Percentiles rank a stretch among this genome's conserved stretches.
These are phyloP conservation scores for Salvia sclarea DNA, from an alignment of 305 asterid genomes.

Conservation along the genomic window DNA sequence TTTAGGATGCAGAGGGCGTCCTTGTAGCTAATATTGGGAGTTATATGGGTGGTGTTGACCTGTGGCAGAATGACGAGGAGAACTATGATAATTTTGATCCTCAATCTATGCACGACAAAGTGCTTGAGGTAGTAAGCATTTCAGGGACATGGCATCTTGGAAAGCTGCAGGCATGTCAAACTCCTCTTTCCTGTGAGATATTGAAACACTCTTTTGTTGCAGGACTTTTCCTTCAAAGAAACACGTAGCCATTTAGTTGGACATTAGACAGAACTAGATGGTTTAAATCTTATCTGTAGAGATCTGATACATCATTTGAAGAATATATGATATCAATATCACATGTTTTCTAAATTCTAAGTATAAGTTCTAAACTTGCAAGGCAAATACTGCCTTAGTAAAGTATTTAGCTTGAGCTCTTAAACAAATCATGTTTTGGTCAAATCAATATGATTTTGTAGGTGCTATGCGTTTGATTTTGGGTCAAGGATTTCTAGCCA, in stretches of 20 bases:
- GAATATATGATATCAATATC: neutral
- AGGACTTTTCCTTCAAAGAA: conserved; percentile 7
- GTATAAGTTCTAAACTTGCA: neutral
- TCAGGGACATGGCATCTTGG: conserved; percentile 99
- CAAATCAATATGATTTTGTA: neutral
- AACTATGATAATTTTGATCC: conserved; percentile 85
- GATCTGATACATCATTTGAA: neutral
- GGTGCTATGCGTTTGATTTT: conserved; percentile 15
- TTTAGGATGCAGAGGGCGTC: conserved; percentile 94
- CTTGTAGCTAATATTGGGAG: conserved; percentile 94
- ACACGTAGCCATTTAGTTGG: conserved; percentile 18
- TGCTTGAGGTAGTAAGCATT: conserved; percentile 94
- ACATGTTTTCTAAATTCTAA: neutral
- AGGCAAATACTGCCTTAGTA: conserved; percentile 16
- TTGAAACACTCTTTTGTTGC: conserved; percentile 1
- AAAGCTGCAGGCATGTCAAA: conserved; percentile 75
- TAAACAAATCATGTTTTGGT: neutral
- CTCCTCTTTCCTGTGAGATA: conserved; percentile 8
- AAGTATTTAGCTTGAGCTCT: conserved; percentile 7
- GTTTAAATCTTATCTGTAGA: conserved; percentile 8
- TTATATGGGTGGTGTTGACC: conserved; percentile 98
- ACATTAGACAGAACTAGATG: neutral
- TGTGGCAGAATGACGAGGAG: conserved; percentile 98
- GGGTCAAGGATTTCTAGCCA: neutral
- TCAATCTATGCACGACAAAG: conserved; percentile 95